Evolutionary conservation across 805 yeast species (phyloP).

Genomic region (Cyberlindnera mycetangii): DNA sequence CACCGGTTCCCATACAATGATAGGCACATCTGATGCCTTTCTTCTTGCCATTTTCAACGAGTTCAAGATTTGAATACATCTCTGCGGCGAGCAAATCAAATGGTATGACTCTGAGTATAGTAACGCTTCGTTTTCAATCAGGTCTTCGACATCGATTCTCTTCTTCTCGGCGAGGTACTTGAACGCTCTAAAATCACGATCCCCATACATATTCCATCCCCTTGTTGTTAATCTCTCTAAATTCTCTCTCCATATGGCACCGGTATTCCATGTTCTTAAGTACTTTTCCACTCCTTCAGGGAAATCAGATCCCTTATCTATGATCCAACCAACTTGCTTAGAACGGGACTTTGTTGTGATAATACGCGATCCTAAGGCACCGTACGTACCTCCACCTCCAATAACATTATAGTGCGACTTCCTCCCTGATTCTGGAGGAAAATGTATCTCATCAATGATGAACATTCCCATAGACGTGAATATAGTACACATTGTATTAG

Average conservation of each 20-base stretch:
- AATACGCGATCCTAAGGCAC: slow-evolving; percentile 70
- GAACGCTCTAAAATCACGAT: slow-evolving; percentile 58
- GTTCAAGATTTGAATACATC: slow-evolving; percentile 50
- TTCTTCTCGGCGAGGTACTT: slow-evolving; percentile 59
- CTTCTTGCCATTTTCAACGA: slow-evolving; percentile 24
- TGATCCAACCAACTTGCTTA: slow-evolving; percentile 57
- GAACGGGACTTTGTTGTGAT: slow-evolving; percentile 39
- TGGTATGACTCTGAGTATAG: slow-evolving; percentile 53
- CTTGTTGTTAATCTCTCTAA: slow-evolving; percentile 61
- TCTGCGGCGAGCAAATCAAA: slow-evolving; percentile 66
- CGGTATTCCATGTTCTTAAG: slow-evolving; percentile 60
- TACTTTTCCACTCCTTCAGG: slow-evolving; percentile 45
- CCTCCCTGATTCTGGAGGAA: slow-evolving; percentile 33
- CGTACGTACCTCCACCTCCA: slow-evolving; percentile 92
- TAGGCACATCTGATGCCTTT: slow-evolving; percentile 22
- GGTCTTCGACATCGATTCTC: slow-evolving; percentile 55
- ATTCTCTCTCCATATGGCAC: slow-evolving; percentile 53
- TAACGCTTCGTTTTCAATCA: slow-evolving; percentile 38
- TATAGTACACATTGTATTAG: slow-evolving; percentile 19
- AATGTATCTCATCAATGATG: slow-evolving; percentile 82
- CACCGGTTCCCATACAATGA: slow-evolving; percentile 79
- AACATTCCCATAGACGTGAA: slow-evolving; percentile 83
- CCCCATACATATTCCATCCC: slow-evolving; percentile 76
- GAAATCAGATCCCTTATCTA: slow-evolving; percentile 81
- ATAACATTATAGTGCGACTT: slow-evolving; percentile 48